Conservation (phyloP, 2,329 filamentous ascomycete genomes). For the Fusarium avenaceum region DNA sequence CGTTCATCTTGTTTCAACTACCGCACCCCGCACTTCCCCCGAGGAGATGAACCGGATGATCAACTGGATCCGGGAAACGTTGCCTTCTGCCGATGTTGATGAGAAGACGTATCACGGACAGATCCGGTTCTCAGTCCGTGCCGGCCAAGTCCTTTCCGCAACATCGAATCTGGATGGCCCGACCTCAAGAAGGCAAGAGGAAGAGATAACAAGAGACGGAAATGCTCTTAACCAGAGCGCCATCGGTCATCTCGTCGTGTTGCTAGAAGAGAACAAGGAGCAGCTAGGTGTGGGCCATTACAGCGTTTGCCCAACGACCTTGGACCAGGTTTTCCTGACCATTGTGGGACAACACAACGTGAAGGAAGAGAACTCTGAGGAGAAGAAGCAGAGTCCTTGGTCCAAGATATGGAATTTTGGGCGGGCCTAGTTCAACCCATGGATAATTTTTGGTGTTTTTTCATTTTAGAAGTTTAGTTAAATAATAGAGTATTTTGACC, state of each 20-base stretch:
- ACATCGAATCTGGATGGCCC: constrained; percentile 30
- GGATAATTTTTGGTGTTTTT: background rate
- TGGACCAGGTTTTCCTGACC: constrained; percentile 90
- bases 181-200: constrained; percentile 39
- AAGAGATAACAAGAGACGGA: constrained; percentile 43
- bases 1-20: constrained; percentile 82
- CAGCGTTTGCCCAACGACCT: constrained; percentile 85
- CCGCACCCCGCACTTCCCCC: constrained; percentile 78
- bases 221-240: constrained; percentile 60
- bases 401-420: constrained; percentile 45
- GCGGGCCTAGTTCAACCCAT: background rate
- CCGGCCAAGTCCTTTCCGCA: constrained; percentile 55
- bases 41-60: constrained; percentile 77
- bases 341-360: constrained; percentile 87
- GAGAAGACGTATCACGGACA: constrained; percentile 86
- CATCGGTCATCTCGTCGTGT: constrained; percentile 77
- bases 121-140: constrained; percentile 83
- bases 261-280: constrained; percentile 79
- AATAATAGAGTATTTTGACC: background rate
- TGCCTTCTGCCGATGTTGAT: constrained; percentile 77
- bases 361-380: constrained; percentile 75
- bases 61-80: constrained; percentile 72
- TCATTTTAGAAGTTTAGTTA: background rate
- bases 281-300: constrained; percentile 84
- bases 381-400: constrained; percentile 48